Conservation (phyloP, 768 basidiomycete species). For the Suillus plorans region DNA sequence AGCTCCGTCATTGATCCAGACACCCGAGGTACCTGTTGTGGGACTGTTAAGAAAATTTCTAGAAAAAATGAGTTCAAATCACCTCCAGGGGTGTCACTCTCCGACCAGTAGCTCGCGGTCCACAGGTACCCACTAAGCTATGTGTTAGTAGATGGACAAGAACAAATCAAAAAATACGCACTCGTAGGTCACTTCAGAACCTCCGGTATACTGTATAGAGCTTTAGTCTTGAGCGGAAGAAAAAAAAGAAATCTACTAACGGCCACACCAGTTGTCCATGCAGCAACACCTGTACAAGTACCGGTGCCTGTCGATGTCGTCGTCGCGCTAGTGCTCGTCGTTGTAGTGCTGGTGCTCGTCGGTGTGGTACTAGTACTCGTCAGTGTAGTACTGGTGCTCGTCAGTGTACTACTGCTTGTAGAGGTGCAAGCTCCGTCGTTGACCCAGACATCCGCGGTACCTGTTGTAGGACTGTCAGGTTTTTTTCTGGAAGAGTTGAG, state of each 20-base stretch:
- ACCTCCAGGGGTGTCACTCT: conserved; percentile 37
- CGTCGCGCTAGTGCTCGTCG: conserved; percentile 4
- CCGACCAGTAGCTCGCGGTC: conserved; percentile 47
- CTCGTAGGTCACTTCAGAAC: conserved; percentile 41
- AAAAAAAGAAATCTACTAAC: conserved; percentile 26
- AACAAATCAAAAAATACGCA: conserved; percentile 19
- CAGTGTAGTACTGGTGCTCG: background rate
- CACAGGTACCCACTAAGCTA: conserved; percentile 42
- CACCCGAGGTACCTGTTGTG: conserved; percentile 42
- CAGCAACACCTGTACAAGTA: conserved; percentile 38
- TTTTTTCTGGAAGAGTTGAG: background rate
- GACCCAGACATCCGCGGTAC: conserved; percentile 52
- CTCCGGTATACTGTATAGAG: conserved; percentile 40
- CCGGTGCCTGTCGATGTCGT: conserved; percentile 22
- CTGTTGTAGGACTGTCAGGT: conserved; percentile 24
- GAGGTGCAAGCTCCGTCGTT: conserved; percentile 52
- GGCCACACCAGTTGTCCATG: conserved; percentile 37
- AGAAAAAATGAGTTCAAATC: background rate
- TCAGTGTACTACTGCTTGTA: background rate
- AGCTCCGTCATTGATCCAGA: conserved; percentile 58
- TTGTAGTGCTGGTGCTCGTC: conserved; percentile 23
- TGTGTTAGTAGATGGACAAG: background rate
- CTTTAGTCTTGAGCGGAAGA: background rate
- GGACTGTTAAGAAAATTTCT: background rate
- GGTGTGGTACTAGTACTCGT: background rate